These are phyloP conservation scores for Talaromyces thailandensis DNA, from an alignment of 495 filamentous ascomycete species.

Conservation along the genomic window DNA sequence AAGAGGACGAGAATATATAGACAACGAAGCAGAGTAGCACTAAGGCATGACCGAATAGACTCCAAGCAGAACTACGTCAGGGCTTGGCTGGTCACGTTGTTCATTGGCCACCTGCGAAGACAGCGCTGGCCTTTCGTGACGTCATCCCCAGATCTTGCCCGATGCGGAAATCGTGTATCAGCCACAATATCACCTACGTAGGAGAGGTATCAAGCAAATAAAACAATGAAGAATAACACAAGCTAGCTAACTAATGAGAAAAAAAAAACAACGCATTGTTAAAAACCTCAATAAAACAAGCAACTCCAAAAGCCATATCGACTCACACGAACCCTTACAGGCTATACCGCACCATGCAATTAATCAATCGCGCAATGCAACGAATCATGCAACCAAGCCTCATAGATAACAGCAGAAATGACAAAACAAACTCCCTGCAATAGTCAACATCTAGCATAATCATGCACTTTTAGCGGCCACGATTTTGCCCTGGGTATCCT, in stretches of 20 bases:
- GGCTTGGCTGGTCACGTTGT: background rate
- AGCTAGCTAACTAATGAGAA: background rate
- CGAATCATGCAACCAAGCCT: background rate
- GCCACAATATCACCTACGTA: background rate
- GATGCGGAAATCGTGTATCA: constrained; percentile 1
- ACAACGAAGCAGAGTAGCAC: background rate
- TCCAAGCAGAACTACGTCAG: constrained; percentile 1
- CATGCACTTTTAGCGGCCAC: background rate
- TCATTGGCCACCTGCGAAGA: background rate
- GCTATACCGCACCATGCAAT: background rate
- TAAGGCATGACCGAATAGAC: background rate
- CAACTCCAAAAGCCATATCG: background rate
- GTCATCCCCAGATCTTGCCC: constrained; percentile 1
- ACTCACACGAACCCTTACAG: background rate
- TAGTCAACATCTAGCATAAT: background rate
- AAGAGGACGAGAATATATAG: background rate
- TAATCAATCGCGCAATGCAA: background rate
- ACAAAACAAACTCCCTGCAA: constrained; percentile 1
- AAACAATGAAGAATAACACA: background rate
- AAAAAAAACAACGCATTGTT: background rate
- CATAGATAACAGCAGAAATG: background rate
- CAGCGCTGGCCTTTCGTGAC: background rate
- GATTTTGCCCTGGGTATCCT: background rate
- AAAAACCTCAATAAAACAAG: background rate
- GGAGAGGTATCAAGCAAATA: background rate